Conservation (phyloP, 805 yeast species). For the Candida adriatica region DNA sequence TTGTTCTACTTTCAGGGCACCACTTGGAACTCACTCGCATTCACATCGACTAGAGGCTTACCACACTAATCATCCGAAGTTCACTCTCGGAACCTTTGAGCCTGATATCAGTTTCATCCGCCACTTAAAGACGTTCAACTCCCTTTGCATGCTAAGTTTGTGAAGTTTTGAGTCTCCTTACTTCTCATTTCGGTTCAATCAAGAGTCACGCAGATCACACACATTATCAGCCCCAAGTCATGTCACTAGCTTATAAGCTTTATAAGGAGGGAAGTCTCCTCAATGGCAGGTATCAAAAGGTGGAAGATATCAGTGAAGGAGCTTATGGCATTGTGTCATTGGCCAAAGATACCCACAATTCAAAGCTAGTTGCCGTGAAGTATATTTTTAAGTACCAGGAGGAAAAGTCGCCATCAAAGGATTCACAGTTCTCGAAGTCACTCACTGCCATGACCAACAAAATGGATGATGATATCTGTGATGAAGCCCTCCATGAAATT, state of each 20-base stretch:
- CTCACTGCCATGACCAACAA: constrained; percentile 20
- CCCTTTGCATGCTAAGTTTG: too few relatives aligned
- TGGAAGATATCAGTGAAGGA: constrained; percentile 80
- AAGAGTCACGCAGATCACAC: too few relatives aligned
- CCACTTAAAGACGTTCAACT: too few relatives aligned
- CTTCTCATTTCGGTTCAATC: too few relatives aligned
- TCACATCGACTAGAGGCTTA: too few relatives aligned
- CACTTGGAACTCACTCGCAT: too few relatives aligned
- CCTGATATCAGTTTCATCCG: too few relatives aligned
- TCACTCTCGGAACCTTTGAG: too few relatives aligned
- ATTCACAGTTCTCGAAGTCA: constrained; percentile 25
- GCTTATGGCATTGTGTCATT: constrained; percentile 89
- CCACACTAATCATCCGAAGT: too few relatives aligned
- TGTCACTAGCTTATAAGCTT: constrained; percentile 26
- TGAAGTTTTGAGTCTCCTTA: too few relatives aligned
- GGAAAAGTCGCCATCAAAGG: constrained; percentile 24
- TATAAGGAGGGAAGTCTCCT: constrained; percentile 45
- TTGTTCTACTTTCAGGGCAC: too few relatives aligned
- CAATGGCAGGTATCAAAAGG: constrained; percentile 55
- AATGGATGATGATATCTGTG: constrained; percentile 34
- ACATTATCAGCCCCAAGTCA: neutral
- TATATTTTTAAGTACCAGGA: constrained; percentile 61
- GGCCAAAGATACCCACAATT: constrained; percentile 58
- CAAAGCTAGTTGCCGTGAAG: constrained; percentile 72
- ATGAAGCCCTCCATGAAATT: constrained; percentile 66